Evolutionary conservation across 192 early-diverging fungal species (phyloP).

Genomic region (Dissophora globulifera): DNA sequence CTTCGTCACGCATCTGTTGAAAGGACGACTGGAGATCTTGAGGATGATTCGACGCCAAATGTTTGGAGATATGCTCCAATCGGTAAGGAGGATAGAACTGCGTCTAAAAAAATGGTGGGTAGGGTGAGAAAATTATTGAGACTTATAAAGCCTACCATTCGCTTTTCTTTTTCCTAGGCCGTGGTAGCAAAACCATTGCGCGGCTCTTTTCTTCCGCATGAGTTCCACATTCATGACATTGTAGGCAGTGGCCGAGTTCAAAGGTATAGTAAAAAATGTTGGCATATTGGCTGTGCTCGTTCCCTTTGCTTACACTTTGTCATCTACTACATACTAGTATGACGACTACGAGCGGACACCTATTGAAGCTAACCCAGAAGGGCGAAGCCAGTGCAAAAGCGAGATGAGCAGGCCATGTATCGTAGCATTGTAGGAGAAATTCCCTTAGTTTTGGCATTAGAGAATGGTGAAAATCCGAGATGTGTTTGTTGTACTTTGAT

Average conservation of each 20-base stretch:
- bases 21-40: slow-evolving; percentile 58
- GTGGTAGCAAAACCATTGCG: slow-evolving; percentile 49
- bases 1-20: slow-evolving; percentile 55
- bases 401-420: not conserved
- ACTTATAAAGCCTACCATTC: too few species aligned
- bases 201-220: slow-evolving; percentile 50
- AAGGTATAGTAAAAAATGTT: too few species aligned
- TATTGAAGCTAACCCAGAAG: slow-evolving; percentile 58
- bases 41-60: slow-evolving; percentile 54
- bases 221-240: slow-evolving; percentile 60
- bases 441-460: too few species aligned
- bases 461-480: too few species aligned
- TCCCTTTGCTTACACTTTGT: not conserved
- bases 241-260: slow-evolving; percentile 62
- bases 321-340: slow-evolving; percentile 15
- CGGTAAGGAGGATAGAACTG: slow-evolving; percentile 42
- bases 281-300: too few species aligned
- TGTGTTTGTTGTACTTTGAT: too few species aligned
- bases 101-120: too few species aligned
- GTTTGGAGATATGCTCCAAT: slow-evolving; percentile 57
- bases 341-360: slow-evolving; percentile 55
- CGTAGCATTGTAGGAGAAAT: not conserved
- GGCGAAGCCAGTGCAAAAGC: slow-evolving; percentile 50
- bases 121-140: too few species aligned
- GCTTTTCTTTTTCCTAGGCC: slow-evolving; percentile 21